Conservation (phyloP, 371 early-diverging fungal species). For the Batkoa obscura region DNA sequence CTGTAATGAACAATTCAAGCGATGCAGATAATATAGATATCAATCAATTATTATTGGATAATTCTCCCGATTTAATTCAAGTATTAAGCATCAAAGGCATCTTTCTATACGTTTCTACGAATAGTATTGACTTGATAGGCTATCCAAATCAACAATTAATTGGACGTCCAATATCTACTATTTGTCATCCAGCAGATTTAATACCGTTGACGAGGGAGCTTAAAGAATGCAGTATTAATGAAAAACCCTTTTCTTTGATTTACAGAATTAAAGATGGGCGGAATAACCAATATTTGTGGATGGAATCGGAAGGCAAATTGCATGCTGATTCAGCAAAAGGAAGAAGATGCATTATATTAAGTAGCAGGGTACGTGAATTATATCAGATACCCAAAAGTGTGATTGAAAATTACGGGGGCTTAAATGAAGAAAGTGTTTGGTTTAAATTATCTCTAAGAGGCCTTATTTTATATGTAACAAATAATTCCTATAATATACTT, state of each 20-base stretch:
- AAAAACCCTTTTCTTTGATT: conserved; percentile 28
- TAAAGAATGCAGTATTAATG: conserved; percentile 21
- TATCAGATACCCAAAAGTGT: too few relatives aligned
- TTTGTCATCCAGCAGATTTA: conserved; percentile 40
- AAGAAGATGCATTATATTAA: conserved; percentile 36
- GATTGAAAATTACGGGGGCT: too few relatives aligned
- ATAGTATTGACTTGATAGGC: conserved; percentile 22
- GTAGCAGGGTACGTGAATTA: conserved; percentile 27
- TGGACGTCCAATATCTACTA: conserved; percentile 26
- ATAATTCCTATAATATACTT: conserved; percentile 16
- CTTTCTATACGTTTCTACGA: conserved; percentile 32
- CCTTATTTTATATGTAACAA: conserved; percentile 25
- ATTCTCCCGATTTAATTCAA: conserved; percentile 31
- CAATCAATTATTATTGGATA: conserved; percentile 17
- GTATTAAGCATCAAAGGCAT: conserved; percentile 40
- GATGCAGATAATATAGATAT: too few relatives aligned
- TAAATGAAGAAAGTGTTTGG: conserved; percentile 31
- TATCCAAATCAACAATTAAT: conserved; percentile 31
- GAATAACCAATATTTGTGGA: conserved; percentile 32
- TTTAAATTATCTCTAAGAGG: conserved; percentile 36
- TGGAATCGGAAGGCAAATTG: conserved; percentile 35
- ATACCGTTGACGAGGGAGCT: conserved; percentile 41
- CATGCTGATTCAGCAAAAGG: conserved; percentile 32
- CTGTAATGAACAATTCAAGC: too few relatives aligned
- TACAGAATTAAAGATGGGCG: conserved; percentile 33